Evolutionary conservation across 371 early-diverging fungal species (phyloP), one percentile per base, ranked within the genome.

Genomic region (Lichtheimia ramosa): DNA sequence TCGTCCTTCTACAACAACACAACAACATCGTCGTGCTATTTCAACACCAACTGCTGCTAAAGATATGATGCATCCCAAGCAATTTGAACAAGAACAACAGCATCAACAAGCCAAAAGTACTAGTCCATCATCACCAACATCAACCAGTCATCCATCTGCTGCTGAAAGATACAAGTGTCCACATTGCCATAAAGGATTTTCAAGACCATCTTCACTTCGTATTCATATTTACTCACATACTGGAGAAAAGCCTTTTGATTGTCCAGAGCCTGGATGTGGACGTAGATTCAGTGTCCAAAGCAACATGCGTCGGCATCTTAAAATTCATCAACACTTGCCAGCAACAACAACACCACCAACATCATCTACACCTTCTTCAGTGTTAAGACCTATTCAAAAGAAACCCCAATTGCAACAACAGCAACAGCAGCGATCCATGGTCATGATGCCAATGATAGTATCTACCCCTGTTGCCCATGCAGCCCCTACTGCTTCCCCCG

Each of bases 151-250:
- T 21, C 54, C 13, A 21, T 34, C 16, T 5, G 24, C 42, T n/a
- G 27, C 43, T 8, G 24, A 18, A 0, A 55, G 42, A 43, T 66
- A 66, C 61, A 49, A 49, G 20, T 94, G 94, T 59, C 66, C 61
- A 2, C 56, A 59, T 25, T 88, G 88, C 59, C 54, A 65, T 10
- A 85, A 85, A 48, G 50, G 60, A 28, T 88, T 88, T 52, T 73
- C 86, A 2, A 69, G 88, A 41, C 88, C 88, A 0, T 83, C 84
- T 0, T 75, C 82, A 6, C 65, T 85, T 15, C 66, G 71, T 5
- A 85, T 85, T 15, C 88, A 88, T 64, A 77, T 77, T 49, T 72
- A 79, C 59, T 79, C 85, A 0, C 89, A 89, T 54, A 87, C 89
- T 2, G 87, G 88, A 20, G 87, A 87, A 61, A 80, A 82, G 58